Conservation (phyloP, 306 rosid genomes). For the Citrullus colocynthis region DNA sequence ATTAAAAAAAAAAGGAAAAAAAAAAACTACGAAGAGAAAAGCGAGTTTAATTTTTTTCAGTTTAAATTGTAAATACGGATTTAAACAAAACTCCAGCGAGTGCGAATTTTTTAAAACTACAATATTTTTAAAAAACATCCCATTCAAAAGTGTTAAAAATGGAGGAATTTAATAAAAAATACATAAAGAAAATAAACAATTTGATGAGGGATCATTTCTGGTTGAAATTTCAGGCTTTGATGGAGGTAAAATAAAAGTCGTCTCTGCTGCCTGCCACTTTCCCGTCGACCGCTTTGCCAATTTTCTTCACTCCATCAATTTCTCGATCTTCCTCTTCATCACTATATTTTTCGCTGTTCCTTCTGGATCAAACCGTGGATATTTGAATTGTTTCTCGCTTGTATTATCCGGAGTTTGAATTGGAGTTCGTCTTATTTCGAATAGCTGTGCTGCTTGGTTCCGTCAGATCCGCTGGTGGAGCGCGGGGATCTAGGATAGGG, state of each 20-base stretch:
- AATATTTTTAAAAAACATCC: no score
- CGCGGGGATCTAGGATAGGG: slow-evolving; percentile 32
- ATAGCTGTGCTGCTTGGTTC: slow-evolving; percentile 9
- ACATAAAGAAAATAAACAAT: neutral
- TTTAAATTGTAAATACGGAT: neutral
- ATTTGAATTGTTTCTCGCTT: neutral
- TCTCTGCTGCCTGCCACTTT: slow-evolving; percentile 26
- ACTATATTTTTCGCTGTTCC: slow-evolving; percentile 9
- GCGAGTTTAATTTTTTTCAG: neutral
- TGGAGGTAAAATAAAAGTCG: slow-evolving; percentile 35
- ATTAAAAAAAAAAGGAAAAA: no score
- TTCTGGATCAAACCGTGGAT: slow-evolving; percentile 3
- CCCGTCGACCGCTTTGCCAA: slow-evolving; percentile 37
- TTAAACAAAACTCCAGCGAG: neutral
- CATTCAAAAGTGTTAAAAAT: neutral
- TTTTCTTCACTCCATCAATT: slow-evolving; percentile 41
- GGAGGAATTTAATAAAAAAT: neutral
- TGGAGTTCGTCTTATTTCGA: slow-evolving; percentile 22
- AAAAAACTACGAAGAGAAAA: neutral
- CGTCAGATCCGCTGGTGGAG: slow-evolving; percentile 36
- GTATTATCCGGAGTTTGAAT: neutral
- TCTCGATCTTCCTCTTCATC: slow-evolving; percentile 8
- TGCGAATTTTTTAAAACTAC: no score
- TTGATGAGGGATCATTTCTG: neutral
- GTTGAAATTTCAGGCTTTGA: slow-evolving; percentile 3